phyloP scores from a whole-genome alignment of 2,329 filamentous ascomycete genomes.

The Aspergillus oerlinghausenensis region DNA sequence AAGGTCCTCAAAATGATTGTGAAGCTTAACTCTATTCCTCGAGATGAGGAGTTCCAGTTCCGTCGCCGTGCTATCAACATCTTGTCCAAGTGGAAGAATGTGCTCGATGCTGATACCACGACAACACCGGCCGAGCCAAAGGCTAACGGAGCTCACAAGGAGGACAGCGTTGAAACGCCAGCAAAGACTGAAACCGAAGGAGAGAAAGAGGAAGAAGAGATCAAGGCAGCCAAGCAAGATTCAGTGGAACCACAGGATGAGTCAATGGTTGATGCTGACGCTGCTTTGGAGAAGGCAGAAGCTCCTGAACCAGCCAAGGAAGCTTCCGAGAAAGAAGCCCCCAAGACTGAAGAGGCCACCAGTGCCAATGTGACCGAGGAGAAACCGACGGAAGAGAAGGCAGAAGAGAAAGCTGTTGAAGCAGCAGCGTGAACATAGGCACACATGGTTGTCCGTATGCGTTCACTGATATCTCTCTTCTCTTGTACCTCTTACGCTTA shows the following conservation, averaged over 20 bases:
- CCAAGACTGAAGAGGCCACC: conserved; percentile 16
- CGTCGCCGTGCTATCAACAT: conserved; percentile 75
- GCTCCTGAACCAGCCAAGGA: conserved; percentile 16
- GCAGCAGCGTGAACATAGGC: conserved; percentile 20
- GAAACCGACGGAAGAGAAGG: conserved; percentile 31
- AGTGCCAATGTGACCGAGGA: conserved; percentile 21
- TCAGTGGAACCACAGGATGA: conserved; percentile 30
- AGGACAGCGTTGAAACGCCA: conserved; percentile 29
- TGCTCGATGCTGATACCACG: conserved; percentile 60
- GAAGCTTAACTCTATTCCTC: conserved; percentile 79
- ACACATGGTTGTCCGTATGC: neutral
- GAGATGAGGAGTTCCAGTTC: conserved; percentile 85
- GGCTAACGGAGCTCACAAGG: conserved; percentile 40
- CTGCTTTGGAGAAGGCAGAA: conserved; percentile 32
- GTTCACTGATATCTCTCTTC: neutral
- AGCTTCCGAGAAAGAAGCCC: conserved; percentile 18
- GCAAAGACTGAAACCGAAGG: conserved; percentile 27
- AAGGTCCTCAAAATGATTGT: conserved; percentile 95
- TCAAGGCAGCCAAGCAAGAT: conserved; percentile 30
- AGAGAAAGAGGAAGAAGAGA: conserved; percentile 31
- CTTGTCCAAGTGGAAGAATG: conserved; percentile 83
- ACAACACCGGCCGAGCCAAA: conserved; percentile 37
- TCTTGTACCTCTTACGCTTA: neutral
- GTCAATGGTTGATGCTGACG: conserved; percentile 35
- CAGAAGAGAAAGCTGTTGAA: conserved; percentile 27